These are phyloP conservation scores for Schizophyllum commune DNA, from an alignment of 1,284 basidiomycete species.

Conservation along the genomic window DNA sequence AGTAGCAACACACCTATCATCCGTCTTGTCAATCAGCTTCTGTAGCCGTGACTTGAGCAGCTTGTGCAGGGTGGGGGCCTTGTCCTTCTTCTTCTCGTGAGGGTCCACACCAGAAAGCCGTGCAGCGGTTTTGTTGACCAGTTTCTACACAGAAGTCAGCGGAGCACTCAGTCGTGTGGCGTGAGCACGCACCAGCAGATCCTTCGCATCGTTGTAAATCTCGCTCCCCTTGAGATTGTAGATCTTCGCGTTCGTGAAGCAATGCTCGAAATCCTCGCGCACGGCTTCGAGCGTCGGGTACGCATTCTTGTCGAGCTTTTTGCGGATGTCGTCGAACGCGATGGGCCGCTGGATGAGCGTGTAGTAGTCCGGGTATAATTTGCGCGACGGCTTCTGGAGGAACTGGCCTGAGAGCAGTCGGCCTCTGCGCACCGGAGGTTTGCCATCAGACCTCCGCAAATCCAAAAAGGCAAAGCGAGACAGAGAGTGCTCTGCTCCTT, in stretches of 20 bases:
- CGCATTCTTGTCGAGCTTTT: conserved; percentile 52
- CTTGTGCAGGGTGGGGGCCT: conserved; percentile 51
- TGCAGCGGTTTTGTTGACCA: conserved; percentile 54
- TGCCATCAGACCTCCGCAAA: conserved; percentile 19
- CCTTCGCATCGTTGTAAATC: conserved; percentile 81
- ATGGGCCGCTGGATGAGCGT: conserved; percentile 67
- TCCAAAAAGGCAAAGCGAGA: conserved; percentile 24
- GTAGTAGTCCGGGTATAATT: conserved; percentile 89
- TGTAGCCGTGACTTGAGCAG: conserved; percentile 58
- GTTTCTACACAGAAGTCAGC: conserved; percentile 42
- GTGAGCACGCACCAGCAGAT: conserved; percentile 34
- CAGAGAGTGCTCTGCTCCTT: conserved; percentile 31
- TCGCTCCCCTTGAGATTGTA: conserved; percentile 85
- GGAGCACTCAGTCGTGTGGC: conserved; percentile 2
- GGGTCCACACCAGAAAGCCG: conserved; percentile 40
- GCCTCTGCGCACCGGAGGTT: conserved; percentile 40
- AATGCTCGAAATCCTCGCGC: conserved; percentile 75
- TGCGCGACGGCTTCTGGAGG: conserved; percentile 67
- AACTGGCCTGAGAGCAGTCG: conserved; percentile 67
- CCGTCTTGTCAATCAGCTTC: conserved; percentile 63
- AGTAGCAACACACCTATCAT: conserved; percentile 43
- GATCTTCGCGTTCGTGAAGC: conserved; percentile 84
- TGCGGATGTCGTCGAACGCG: conserved; percentile 82
- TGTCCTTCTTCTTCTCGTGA: conserved; percentile 38
- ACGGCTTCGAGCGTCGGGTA: conserved; percentile 70